Evolutionary conservation across 169 alveolate species (phyloP).

Genomic region (Perkinsus olseni): DNA sequence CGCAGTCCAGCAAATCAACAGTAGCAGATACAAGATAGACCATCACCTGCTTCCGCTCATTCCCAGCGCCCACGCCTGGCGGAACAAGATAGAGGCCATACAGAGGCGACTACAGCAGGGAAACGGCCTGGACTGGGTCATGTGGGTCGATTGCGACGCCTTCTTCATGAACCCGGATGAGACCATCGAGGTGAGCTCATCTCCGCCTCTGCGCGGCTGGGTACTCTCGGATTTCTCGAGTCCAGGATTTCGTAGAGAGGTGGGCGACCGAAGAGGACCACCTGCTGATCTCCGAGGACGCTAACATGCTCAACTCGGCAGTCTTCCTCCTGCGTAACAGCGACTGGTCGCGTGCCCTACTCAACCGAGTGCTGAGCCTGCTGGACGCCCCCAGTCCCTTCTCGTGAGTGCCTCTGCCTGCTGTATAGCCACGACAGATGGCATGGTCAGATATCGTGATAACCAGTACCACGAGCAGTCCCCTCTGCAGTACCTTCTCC

Average conservation of each 20-base stretch:
- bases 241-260: neutral
- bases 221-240: neutral
- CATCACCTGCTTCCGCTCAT: neutral
- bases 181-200: neutral
- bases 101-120: neutral
- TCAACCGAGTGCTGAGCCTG: neutral
- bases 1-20: neutral
- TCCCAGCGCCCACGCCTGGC: neutral
- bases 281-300: constrained; percentile 1
- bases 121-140: neutral
- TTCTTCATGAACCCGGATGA: constrained; percentile 1
- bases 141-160: constrained; percentile 13
- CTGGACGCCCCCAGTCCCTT: constrained; percentile 6
- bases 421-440: neutral
- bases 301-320: neutral
- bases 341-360: neutral
- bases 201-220: neutral
- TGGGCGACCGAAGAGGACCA: neutral
- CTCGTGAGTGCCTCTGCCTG: neutral
- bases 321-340: neutral
- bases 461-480: constrained; percentile 11
- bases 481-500: neutral
- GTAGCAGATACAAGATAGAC: neutral
- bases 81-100: neutral
- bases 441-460: neutral